Evolutionary conservation across 768 basidiomycete species (phyloP).

Genomic region (Panellus pusillus): DNA sequence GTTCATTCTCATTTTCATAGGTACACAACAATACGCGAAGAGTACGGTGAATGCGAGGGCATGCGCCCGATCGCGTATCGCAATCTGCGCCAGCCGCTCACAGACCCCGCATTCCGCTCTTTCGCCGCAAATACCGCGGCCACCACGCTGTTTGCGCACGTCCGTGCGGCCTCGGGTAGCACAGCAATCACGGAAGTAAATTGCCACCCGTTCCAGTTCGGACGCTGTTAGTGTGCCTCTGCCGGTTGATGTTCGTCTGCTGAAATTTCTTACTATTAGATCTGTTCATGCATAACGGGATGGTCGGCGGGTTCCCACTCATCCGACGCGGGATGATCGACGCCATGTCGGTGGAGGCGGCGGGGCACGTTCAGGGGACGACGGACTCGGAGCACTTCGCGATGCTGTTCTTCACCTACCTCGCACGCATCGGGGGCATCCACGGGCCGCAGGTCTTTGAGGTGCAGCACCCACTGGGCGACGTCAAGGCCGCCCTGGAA

Average conservation of each 20-base stretch:
- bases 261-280: neutral
- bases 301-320: neutral
- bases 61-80: neutral
- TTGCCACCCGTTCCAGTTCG: constrained; percentile 5
- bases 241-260: neutral
- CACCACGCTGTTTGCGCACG: constrained; percentile 1
- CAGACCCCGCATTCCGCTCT: neutral
- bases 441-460: constrained; percentile 4
- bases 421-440: neutral
- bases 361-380: neutral
- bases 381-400: constrained; percentile 6
- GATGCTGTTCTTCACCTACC: constrained; percentile 4
- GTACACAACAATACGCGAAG: constrained; percentile 6
- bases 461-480: constrained; percentile 2
- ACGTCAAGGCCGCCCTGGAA: constrained; percentile 2
- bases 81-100: constrained; percentile 1
- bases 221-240: neutral
- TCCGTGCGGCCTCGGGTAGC: constrained; percentile 2
- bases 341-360: neutral
- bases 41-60: constrained; percentile 5
- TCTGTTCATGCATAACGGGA: constrained; percentile 6
- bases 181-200: constrained; percentile 1
- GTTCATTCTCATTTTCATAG: neutral
- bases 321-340: constrained; percentile 3
- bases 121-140: constrained; percentile 1